Evolutionary conservation across 768 basidiomycete genomes (phyloP).

Genomic region (Pulveroboletus frians): DNA sequence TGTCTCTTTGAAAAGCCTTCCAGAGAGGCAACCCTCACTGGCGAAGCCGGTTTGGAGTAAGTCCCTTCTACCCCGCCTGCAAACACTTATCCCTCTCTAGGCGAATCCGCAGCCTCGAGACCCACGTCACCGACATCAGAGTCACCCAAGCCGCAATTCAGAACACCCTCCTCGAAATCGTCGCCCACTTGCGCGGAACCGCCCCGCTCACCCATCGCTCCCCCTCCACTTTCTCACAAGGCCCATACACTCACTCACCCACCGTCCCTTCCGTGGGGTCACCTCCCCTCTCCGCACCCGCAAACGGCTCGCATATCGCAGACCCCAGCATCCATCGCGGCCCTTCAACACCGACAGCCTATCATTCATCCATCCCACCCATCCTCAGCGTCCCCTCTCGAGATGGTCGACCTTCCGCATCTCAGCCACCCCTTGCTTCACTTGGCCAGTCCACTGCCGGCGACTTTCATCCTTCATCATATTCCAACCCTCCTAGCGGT

Average conservation of each 20-base stretch:
- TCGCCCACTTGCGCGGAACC: slow-evolving; percentile 65
- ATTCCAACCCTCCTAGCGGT: slow-evolving; percentile 34
- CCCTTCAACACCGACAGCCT: slow-evolving; percentile 29
- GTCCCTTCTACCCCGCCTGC: slow-evolving; percentile 26
- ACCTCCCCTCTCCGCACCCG: slow-evolving; percentile 39
- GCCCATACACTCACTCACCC: slow-evolving; percentile 60
- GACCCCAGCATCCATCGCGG: slow-evolving; percentile 24
- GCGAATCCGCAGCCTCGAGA: slow-evolving; percentile 85
- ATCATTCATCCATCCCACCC: slow-evolving; percentile 27
- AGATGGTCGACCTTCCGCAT: slow-evolving; percentile 32
- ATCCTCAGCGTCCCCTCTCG: slow-evolving; percentile 28
- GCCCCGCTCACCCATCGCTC: slow-evolving; percentile 49
- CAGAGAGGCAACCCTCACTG: slow-evolving; percentile 78
- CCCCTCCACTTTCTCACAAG: slow-evolving; percentile 49
- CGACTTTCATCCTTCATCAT: slow-evolving; percentile 44
- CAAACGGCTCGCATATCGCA: slow-evolving; percentile 29
- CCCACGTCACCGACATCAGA: slow-evolving; percentile 80
- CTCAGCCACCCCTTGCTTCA: slow-evolving; percentile 30
- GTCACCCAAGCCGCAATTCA: slow-evolving; percentile 71
- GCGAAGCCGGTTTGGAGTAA: slow-evolving; percentile 86
- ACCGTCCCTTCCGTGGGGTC: slow-evolving; percentile 57
- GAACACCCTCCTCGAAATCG: slow-evolving; percentile 73
- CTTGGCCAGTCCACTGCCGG: slow-evolving; percentile 31
- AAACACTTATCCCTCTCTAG: slow-evolving; percentile 38
- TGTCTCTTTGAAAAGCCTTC: slow-evolving; percentile 95